Evolutionary conservation across 2,329 filamentous ascomycete species (phyloP), one percentile per base, ranked within the genome.

Genomic region (Verticillium longisporum): DNA sequence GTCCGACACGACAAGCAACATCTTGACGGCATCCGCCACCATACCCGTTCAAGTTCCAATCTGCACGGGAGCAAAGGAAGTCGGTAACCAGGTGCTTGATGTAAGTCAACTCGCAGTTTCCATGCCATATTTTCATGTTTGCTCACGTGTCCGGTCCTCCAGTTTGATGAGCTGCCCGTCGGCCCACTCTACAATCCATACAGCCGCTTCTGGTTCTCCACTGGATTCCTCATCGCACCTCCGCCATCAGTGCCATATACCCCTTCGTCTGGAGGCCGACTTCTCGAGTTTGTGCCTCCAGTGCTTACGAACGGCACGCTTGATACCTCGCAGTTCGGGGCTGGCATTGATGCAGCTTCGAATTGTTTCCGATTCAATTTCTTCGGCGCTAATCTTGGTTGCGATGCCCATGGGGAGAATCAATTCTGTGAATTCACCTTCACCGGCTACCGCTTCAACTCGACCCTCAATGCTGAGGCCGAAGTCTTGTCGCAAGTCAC

Each of bases 371-470:
- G 73, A 31, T 77, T 78, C 61, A 68, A 77, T 62, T 72, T 78
- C 60, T 73, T 73, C 59, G 68, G 74, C n/a, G 71, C 71, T 15
- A 73, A 66, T 34, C 64, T 78, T 26, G 75, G 75, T 56, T 77
- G 76, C 56, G 74, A 73, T 59, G 73, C 75, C 11, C 59, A 68
- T 15, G 71, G 68, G 10, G 65, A 65, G 13, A 73, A 76, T 60
- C 66, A 74, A 57, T 75, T 73, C 70, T 78, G 75, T 38, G 73
- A 77, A 58, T 77, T 78, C 62, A 74, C 75, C 45, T 68, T 78
- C 34, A 76, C 75, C 15, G 75, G 74, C 7, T 78, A 77, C 62
- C 70, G 71, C 10, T 77, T 71, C 66, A 72, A 75, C 55, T 66
- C 69, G 18, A 67, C 65, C 11, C 65, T 68, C 6, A 66, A 67